Base-by-base conservation (phyloP, 2,329 filamentous ascomycete species). In the Diaporthe nobilis region DNA sequence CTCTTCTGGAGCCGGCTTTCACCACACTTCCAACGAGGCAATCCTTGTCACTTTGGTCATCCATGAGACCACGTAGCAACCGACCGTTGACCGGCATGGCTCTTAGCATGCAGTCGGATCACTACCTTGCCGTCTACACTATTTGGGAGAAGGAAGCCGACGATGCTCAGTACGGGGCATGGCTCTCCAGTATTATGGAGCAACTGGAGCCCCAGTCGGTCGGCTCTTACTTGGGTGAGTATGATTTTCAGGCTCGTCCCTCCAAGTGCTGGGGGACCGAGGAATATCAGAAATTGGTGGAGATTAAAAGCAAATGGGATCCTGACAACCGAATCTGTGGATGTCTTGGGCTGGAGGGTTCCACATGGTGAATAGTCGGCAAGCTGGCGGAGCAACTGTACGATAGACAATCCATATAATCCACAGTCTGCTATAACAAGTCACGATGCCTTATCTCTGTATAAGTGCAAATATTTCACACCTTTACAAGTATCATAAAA, bases 61-160 rank as follows among this genome's bases (percentile, higher is more conserved):
- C 63, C 12, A 68, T 68, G 63, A 68, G 31, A 37, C 63, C 47
- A 25, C 31, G 47, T 1, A 68, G 63, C 47, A 53, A 6, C 39
- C 63, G 4, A 1, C 22, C 31, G 15, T 17, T 68, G 2, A n/a
- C 47, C 34, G 9, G 22, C 3, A 53, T 53, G 63, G 63, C 63
- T 17, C 63, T 68, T 22, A 68, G 63, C n/a, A 28, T 53, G 22
- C 63, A 68, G 63, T 53, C 63, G 15, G 63, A 68, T 22, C 63
- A 68, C 22, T 68, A 68, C 13, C 5, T 53, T 15, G 47, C 63
- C 31, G 47, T 68, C 31, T 68, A 39, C 31, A n/a, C 34, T 12
- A 25, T 68, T 17, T 68, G 63, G 63, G 47, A 53, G 8, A 20
- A 39, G 4, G 22, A 28, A 20, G 13, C 31, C 5, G 47, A 68